Base-by-base conservation (phyloP, 345 rosid genomes). In the Physaria fendleri region DNA sequence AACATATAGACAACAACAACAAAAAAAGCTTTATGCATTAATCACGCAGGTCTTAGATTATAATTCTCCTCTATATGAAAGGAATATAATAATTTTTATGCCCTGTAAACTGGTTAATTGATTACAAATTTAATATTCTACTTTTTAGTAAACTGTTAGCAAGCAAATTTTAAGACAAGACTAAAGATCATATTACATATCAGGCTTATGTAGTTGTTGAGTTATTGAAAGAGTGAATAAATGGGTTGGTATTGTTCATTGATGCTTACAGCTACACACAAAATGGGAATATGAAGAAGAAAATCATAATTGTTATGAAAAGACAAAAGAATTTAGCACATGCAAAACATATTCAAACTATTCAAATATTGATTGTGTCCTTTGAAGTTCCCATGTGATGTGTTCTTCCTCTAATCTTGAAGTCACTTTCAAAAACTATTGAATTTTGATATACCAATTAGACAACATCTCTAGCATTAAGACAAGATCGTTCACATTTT, bases 221-320 rank as follows among this genome's bases (percentile, higher is more conserved):
- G 73, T 59, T 14, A 51, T 51, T 68, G 43, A 32, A 52, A 68
- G 52, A 59, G 34, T 60, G 52, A 51, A 60, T 43, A 43, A 52
- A 60, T 60, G 62, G 54, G 73, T 62, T 60, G 73, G 73, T 49
- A 68, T 68, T 68, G 73, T 55, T 60, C 67, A 60, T 44, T 60
- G 67, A 52, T 68, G 67, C 51, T 45, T 60, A 60, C 73, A 60
- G 62, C 73, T 68, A 67, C 63, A 3, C 59, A 48, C 42, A 59
- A 66, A 59, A 24, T 50, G 40, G 16, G 37, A 29, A 17, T 45
- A 50, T 9, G 52, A 56, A 13, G 55, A 28, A 24, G 14, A 21
- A 59, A 46, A 44, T 35, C 18, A 35, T 25, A 65, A 37, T 65
- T 55, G 56, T 65, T 55, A 48, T 65, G 28, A 4, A 8, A 30